Percentiles rank a stretch among this genome's conserved stretches.
phyloP scores from a whole-genome alignment of 208 protist genomes.

The Acanthamoeba lenticulata region DNA sequence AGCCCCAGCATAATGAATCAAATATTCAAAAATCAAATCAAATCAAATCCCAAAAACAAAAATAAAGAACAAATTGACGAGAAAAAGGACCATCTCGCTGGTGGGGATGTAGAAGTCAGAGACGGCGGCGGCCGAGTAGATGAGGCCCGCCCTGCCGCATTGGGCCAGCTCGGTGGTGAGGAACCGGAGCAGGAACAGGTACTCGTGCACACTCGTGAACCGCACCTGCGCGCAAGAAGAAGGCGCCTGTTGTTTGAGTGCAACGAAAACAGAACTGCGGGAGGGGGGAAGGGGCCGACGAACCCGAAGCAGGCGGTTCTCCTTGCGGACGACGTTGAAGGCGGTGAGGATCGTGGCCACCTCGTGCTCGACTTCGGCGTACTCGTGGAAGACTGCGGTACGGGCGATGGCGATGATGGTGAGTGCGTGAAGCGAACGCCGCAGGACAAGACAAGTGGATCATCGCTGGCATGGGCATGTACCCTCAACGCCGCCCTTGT shows the following conservation, averaged over 20 bases:
- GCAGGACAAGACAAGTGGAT: background rate
- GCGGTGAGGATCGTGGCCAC: background rate
- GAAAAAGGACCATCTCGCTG: slow-evolving; percentile 61
- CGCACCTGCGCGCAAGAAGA: background rate
- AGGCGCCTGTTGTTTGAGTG: background rate
- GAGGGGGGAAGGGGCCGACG: background rate
- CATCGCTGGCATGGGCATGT: background rate
- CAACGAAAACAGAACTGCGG: background rate
- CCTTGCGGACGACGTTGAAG: slow-evolving; percentile 7
- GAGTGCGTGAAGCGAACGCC: background rate
- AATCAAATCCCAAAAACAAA: background rate
- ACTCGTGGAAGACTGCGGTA: background rate
- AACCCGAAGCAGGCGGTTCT: background rate
- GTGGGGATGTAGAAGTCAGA: slow-evolving; percentile 79
- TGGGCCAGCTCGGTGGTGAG: background rate
- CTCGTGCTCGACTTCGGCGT: background rate
- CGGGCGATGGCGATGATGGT: background rate
- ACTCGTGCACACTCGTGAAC: slow-evolving; percentile 74
- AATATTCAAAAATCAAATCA: background rate
- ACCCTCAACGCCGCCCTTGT: background rate
- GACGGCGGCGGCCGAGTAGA: slow-evolving; percentile 77
- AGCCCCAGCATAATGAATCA: background rate
- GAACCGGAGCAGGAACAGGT: slow-evolving; percentile 71
- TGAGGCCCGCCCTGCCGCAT: slow-evolving; percentile 22
- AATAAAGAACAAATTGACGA: background rate